Evolutionary conservation across 2,329 filamentous ascomycete genomes (phyloP).

Genomic region (Sordariomycetes sp.): DNA sequence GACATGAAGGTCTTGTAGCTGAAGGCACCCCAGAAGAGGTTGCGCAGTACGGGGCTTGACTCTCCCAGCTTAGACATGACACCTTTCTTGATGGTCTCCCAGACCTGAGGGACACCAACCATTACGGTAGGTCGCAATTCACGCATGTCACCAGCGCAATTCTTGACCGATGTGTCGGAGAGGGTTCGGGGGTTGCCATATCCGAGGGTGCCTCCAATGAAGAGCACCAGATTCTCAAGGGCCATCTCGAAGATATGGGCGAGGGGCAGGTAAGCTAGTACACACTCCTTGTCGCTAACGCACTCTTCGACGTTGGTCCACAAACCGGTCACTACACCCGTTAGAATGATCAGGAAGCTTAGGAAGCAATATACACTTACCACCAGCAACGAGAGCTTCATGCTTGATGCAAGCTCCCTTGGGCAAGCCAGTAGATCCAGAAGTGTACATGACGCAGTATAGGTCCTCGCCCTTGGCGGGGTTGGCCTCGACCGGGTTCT

Average conservation of each 20-base stretch:
- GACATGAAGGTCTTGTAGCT: slow-evolving; percentile 51
- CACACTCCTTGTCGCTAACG: slow-evolving; percentile 66
- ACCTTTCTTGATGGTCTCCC: slow-evolving; percentile 96
- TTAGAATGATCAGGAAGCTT: not conserved
- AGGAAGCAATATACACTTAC: slow-evolving; percentile 23
- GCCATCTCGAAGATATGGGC: slow-evolving; percentile 96
- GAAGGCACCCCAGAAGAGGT: slow-evolving; percentile 66
- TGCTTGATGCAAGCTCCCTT: slow-evolving; percentile 85
- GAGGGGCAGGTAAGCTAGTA: slow-evolving; percentile 86
- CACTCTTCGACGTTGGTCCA: slow-evolving; percentile 68
- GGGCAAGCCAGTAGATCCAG: slow-evolving; percentile 78
- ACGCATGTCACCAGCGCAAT: slow-evolving; percentile 88
- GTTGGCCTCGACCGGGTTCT: slow-evolving; percentile 60
- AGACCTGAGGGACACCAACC: slow-evolving; percentile 91
- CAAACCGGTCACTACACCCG: slow-evolving; percentile 63
- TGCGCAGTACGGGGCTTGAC: slow-evolving; percentile 59
- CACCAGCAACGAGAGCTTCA: slow-evolving; percentile 66
- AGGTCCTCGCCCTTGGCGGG: slow-evolving; percentile 68
- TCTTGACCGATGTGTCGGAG: slow-evolving; percentile 74
- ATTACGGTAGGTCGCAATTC: slow-evolving; percentile 85
- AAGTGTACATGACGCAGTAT: slow-evolving; percentile 82
- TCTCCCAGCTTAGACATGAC: slow-evolving; percentile 71
- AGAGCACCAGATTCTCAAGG: slow-evolving; percentile 84
- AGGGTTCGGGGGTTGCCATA: slow-evolving; percentile 89
- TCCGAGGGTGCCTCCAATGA: slow-evolving; percentile 84